Percentiles rank a stretch among this genome's conserved stretches.
These are phyloP conservation scores for Russula brevipes DNA, from an alignment of 768 basidiomycete genomes.

Conservation along the genomic window DNA sequence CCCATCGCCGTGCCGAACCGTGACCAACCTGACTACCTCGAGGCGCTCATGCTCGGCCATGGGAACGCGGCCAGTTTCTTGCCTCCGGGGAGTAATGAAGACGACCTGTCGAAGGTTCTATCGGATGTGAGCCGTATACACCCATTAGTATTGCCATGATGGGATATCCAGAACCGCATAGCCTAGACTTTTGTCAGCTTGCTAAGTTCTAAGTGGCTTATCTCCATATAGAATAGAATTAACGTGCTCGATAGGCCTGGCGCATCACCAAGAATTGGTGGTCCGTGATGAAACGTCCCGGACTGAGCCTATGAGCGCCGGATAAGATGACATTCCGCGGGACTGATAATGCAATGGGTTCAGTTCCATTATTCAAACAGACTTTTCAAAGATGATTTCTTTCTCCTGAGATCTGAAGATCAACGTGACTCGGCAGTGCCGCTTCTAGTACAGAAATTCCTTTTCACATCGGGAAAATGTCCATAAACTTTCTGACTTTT, in stretches of 20 bases:
- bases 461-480: no score
- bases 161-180: neutral
- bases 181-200: conserved; percentile 5
- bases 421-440: neutral
- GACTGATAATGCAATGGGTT: conserved; percentile 1
- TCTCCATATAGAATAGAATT: conserved; percentile 1
- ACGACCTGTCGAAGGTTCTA: conserved; percentile 12
- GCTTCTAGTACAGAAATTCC: conserved; percentile 1
- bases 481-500: no score
- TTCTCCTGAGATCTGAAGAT: conserved; percentile 5
- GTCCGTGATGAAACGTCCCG: neutral
- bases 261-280: neutral
- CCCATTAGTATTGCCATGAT: conserved; percentile 9
- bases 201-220: neutral
- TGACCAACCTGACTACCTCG: neutral
- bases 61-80: conserved; percentile 12
- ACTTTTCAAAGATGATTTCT: neutral
- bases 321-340: neutral
- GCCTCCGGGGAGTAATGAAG: conserved; percentile 3
- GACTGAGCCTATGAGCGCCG: neutral
- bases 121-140: neutral
- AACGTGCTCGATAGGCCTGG: conserved; percentile 1
- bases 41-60: conserved; percentile 1
- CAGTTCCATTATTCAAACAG: neutral
- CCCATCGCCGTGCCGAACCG: neutral